Evolutionary conservation across 768 basidiomycete species (phyloP), one percentile per base, ranked within the genome.

Genomic region (Gymnopilus junonius): DNA sequence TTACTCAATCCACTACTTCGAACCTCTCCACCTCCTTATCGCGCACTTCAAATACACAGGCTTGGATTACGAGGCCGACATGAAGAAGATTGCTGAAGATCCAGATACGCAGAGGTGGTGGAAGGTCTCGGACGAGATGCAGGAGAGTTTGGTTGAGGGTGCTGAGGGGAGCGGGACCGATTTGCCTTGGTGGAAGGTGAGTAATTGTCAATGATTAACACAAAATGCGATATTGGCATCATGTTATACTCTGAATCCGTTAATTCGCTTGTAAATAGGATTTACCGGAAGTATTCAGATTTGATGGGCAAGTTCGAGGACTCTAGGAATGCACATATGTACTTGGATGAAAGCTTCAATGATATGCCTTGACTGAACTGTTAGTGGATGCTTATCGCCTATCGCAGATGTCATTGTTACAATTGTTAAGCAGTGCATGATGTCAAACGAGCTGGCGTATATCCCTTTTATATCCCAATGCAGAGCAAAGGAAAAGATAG

Each of bases 21-120:
- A 85, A 17, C 83, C 83, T 4, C 76, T 87, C 25, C 80, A 80
- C 31, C 82, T 94, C 42, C 82, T 94, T n/a, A 83, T 93, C 64
- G 91, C 91, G n/a, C 87, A n/a, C 46, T 90, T 93, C 82, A 90
- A 90, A 69, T 93, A 93, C 68, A 85, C 79, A 0, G 92, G 91
- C 0, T 62, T 76, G 3, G 84, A 93, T 66, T 92, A 84, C 39
- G 85, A 83, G 42, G 77, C 65, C 14, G 92, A 93, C 67, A 92
- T 93, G 90, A 79, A 76, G 35, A 78, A 71, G 21, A 81, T 92
- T 29, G 87, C 81, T 3, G 83, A 85, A 17, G 89, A 91, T 70
- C 79, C 84, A 15, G 86, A 88, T 70, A 93, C 91, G n/a, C 83
- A 82, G 71, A 72, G 83, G 62, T 93, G 92, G 92, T 93, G 92